Evolutionary conservation across 371 early-diverging fungal genomes (phyloP).

Genomic region (Coemansia sp.): DNA sequence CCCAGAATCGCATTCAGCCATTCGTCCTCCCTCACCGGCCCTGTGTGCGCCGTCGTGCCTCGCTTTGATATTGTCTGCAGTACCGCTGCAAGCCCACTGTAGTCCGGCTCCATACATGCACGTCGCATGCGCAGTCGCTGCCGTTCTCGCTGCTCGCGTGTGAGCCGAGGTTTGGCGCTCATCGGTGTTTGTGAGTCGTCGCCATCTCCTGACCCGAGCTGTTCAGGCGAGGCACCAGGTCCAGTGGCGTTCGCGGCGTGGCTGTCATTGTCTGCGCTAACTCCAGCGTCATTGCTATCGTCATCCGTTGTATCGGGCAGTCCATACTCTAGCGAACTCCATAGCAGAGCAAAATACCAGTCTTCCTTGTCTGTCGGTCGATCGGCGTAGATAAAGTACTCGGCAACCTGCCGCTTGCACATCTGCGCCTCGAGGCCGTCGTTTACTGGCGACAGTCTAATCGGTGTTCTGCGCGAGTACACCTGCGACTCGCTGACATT

Average conservation of each 20-base stretch:
- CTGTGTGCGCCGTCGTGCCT: conserved; percentile 8
- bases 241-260: neutral
- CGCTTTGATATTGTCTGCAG: conserved; percentile 29
- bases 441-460: conserved; percentile 20
- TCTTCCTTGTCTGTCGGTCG: conserved; percentile 80
- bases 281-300: neutral
- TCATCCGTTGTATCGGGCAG: conserved; percentile 17
- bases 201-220: neutral
- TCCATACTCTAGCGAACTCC: conserved; percentile 49
- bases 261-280: neutral
- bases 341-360: conserved; percentile 75
- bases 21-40: conserved; percentile 50
- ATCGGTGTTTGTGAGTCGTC: neutral
- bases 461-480: conserved; percentile 43
- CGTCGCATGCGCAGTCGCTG: conserved; percentile 25
- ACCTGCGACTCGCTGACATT: conserved; percentile 42
- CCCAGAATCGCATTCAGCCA: conserved; percentile 92
- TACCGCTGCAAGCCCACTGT: conserved; percentile 19
- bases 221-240: neutral
- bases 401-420: conserved; percentile 26
- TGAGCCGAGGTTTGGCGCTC: conserved; percentile 1
- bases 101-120: conserved; percentile 30
- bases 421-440: conserved; percentile 10
- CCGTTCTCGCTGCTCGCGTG: conserved; percentile 20
- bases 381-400: conserved; percentile 50